phyloP scores from a whole-genome alignment of 2,329 filamentous ascomycete genomes.

The Fusarium humuli region DNA sequence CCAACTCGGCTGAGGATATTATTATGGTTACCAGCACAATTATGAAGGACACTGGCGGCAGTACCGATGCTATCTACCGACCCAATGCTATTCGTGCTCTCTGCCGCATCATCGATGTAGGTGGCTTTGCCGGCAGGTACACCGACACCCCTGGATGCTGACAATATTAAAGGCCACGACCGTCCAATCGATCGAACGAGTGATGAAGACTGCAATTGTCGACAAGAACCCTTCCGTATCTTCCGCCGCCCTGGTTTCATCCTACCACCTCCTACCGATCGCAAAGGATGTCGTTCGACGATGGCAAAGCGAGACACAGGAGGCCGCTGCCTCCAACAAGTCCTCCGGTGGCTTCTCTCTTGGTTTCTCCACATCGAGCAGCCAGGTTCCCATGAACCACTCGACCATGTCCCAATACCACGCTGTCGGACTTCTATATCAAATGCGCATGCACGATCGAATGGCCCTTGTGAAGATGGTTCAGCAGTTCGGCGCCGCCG shows the following conservation, averaged over 20 bases:
- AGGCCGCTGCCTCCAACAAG: conserved; percentile 91
- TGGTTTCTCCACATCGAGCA: conserved; percentile 85
- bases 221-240: conserved; percentile 98
- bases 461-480: conserved; percentile 99
- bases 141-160: conserved; percentile 44
- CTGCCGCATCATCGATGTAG: conserved; percentile 95
- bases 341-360: conserved; percentile 90
- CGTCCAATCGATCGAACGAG: conserved; percentile 96
- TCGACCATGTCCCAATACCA: conserved; percentile 99
- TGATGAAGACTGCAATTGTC: conserved; percentile 99
- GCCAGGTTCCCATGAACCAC: conserved; percentile 83
- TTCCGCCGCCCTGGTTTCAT: conserved; percentile 94
- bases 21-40: conserved; percentile 99
- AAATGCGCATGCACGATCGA: conserved; percentile 96
- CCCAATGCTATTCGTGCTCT: conserved; percentile 96
- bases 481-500: conserved; percentile 94
- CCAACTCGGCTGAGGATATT: conserved; percentile 94
- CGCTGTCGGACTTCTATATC: conserved; percentile 95
- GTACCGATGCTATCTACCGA: conserved; percentile 92
- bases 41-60: conserved; percentile 98
- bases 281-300: conserved; percentile 94
- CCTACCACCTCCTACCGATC: conserved; percentile 96
- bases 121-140: conserved; percentile 49
- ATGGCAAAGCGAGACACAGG: conserved; percentile 99
- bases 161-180: conserved; percentile 78